Evolutionary conservation across 495 filamentous ascomycete species (phyloP).

Genomic region (Penicillium malachiteum): DNA sequence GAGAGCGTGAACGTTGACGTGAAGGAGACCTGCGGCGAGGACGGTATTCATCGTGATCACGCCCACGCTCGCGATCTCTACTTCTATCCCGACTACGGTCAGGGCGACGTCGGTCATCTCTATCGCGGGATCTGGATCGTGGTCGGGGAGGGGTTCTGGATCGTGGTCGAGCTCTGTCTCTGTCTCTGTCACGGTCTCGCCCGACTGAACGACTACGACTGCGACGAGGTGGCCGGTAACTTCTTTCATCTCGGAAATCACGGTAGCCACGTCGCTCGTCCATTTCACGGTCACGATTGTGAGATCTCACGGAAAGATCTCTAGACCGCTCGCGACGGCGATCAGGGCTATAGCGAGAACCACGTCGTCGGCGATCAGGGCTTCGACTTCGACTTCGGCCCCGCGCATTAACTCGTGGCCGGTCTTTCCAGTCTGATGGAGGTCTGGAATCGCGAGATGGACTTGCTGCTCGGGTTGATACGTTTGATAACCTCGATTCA

Average conservation of each 20-base stretch:
- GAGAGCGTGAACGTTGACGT: conserved; percentile 23
- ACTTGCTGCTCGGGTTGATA: conserved; percentile 30
- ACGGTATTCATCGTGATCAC: conserved; percentile 29
- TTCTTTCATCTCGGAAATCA: conserved; percentile 39
- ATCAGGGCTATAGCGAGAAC: conserved; percentile 37
- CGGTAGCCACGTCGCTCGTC: conserved; percentile 35
- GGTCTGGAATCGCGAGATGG: conserved; percentile 28
- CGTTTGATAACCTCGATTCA: conserved; percentile 32
- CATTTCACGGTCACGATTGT: conserved; percentile 39
- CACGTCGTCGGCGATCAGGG: conserved; percentile 28
- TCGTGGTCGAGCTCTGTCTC: conserved; percentile 33
- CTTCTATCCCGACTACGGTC: conserved; percentile 32
- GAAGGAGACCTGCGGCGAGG: conserved; percentile 20
- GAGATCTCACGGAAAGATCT: conserved; percentile 34
- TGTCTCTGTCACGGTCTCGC: conserved; percentile 36
- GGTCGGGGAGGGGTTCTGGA: conserved; percentile 15
- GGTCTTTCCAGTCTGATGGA: conserved; percentile 30
- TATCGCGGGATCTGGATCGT: conserved; percentile 33
- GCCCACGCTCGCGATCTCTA: conserved; percentile 23
- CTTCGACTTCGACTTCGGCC: conserved; percentile 35
- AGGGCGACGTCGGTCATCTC: conserved; percentile 25
- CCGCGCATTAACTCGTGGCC: conserved; percentile 23
- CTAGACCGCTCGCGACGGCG: conserved; percentile 33
- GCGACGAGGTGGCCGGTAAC: conserved; percentile 37
- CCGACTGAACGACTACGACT: conserved; percentile 39